These are phyloP conservation scores for Zelopaecilomyces penicillatus DNA, from an alignment of 2,329 filamentous ascomycete species.

Conservation along the genomic window DNA sequence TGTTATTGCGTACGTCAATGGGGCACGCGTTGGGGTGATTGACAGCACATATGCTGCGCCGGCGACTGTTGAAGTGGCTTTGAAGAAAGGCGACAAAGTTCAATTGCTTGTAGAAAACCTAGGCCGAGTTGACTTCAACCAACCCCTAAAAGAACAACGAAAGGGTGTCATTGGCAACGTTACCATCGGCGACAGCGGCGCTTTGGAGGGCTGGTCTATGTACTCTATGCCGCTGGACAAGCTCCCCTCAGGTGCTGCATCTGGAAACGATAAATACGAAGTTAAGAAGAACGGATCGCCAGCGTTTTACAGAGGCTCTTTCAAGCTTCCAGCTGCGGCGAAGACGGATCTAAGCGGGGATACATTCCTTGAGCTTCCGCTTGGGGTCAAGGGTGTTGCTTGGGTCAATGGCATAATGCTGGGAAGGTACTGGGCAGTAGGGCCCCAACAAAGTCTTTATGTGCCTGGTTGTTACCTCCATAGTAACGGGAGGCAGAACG, in stretches of 20 bases:
- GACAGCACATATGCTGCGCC: conserved; percentile 36
- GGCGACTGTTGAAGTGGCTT: conserved; percentile 25
- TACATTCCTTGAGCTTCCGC: conserved; percentile 29
- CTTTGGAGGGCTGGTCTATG: conserved; percentile 30
- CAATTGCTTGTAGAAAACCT: conserved; percentile 41
- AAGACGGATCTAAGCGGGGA: conserved; percentile 15
- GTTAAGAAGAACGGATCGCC: conserved; percentile 5
- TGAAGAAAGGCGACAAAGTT: conserved; percentile 31
- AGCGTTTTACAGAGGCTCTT: conserved; percentile 17
- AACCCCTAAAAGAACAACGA: conserved; percentile 32
- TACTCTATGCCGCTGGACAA: conserved; percentile 22
- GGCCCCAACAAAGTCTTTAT: conserved; percentile 40
- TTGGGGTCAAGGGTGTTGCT: conserved; percentile 34
- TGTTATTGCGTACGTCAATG: conserved; percentile 40
- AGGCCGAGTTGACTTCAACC: conserved; percentile 39
- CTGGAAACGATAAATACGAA: not conserved
- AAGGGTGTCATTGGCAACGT: conserved; percentile 40
- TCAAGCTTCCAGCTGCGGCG: conserved; percentile 11
- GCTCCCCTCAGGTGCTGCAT: not conserved
- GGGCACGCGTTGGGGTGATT: conserved; percentile 31
- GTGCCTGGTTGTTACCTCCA: conserved; percentile 32
- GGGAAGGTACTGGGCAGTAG: conserved; percentile 38
- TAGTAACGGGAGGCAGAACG: conserved; percentile 20
- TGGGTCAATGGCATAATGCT: conserved; percentile 39
- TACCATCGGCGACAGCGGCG: conserved; percentile 22